Base-by-base conservation (phyloP, 75 land plant species). In the Cupressus sempervirens region DNA sequence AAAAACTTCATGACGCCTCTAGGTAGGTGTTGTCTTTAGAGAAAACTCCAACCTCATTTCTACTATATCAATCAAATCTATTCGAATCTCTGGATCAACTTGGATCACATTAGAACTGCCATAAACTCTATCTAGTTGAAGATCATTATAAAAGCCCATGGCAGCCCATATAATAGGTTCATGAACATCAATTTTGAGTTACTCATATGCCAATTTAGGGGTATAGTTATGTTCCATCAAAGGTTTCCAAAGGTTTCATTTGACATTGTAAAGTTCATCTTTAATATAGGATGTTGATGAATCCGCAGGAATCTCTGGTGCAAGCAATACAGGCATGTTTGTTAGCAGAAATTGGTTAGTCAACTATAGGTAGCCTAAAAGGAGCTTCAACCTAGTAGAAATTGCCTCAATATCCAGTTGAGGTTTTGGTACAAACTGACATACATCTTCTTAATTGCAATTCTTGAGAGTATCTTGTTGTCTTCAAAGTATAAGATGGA, bases 131-230 rank as follows among this genome's bases (percentile, higher is more conserved):
- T 92, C 94, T 16, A 96, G 65, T 58, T 90, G 95, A 35, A 98
- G 92, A 76, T 90, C 90, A 23, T 89, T 90, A 84, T 94, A 95
- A 56, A 96, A 94, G 52, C 94, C 93, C 75, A 98, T 79, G 58
- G 90, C 70, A 45, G 95, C 93, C 99, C 99, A 98, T 36, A 98
- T 94, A 74, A 96, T 92, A 82, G 99, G 97, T 85, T 98, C 99
- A 88, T 98, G 99, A 76, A 95, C 90, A 84, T 91, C 81, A 32
- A 34, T 84, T 96, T 85, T 92, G 90, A 23, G 94, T 92, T 91
- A 98, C 99, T 93, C 94, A 84, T 41, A 95, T 79, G 83, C 93
- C 95, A 45, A 98, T 85, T 82, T 92, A 95, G 68, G 99, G 99
- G 76, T 88, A 98, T 0, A 96, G 91, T 80, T 88, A 87, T 85